These are phyloP conservation scores for Melanogaster broomeanus DNA, from an alignment of 768 basidiomycete species.

Conservation along the genomic window DNA sequence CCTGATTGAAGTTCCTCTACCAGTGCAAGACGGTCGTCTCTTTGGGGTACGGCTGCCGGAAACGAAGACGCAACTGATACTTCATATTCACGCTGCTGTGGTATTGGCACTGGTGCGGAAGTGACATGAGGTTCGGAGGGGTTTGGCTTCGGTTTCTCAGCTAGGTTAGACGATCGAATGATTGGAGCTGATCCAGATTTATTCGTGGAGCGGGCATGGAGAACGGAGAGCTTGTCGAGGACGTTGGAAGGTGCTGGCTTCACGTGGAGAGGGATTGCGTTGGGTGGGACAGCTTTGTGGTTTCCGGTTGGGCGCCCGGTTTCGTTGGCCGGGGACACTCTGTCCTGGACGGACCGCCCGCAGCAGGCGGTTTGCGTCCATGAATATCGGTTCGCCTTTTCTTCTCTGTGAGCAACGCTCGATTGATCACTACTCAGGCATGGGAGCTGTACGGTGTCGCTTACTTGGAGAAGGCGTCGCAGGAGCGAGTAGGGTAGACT, in stretches of 20 bases:
- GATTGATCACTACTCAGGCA: not conserved
- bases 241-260: constrained; percentile 54
- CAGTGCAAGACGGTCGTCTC: constrained; percentile 68
- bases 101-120: not conserved
- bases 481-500: constrained; percentile 43
- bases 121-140: not conserved
- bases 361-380: constrained; percentile 19
- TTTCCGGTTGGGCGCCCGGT: constrained; percentile 7
- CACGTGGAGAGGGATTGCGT: constrained; percentile 7
- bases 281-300: not conserved
- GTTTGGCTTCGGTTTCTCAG: constrained; percentile 18
- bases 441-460: constrained; percentile 17
- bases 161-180: constrained; percentile 28
- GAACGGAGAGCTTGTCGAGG: constrained; percentile 48
- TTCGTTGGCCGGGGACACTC: constrained; percentile 15
- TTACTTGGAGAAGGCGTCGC: constrained; percentile 69
- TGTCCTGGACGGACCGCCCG: constrained; percentile 7
- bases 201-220: constrained; percentile 27
- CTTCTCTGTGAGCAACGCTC: constrained; percentile 27
- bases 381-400: constrained; percentile 43
- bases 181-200: constrained; percentile 25
- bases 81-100: constrained; percentile 10
- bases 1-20: constrained; percentile 79
- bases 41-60: constrained; percentile 11
- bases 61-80: constrained; percentile 4